Conservation (phyloP, 2,329 filamentous ascomycete genomes). For the Aspergillus calidoustus region DNA sequence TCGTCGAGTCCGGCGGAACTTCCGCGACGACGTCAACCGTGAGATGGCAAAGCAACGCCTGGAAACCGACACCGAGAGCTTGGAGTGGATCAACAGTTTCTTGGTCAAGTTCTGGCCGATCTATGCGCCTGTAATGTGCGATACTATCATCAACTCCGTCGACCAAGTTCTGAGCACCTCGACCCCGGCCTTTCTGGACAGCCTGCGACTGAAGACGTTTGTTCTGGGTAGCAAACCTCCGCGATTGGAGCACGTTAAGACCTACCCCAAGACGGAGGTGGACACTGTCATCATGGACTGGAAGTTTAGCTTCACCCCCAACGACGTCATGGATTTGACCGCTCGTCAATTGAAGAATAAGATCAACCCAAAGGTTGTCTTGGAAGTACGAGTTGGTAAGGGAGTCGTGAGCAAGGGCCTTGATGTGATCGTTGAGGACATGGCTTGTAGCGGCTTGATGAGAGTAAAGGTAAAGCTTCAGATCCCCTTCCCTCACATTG, state of each 20-base stretch:
- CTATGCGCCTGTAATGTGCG: conserved; percentile 89
- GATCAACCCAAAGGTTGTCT: conserved; percentile 93
- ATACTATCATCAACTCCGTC: conserved; percentile 89
- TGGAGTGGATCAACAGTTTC: conserved; percentile 99
- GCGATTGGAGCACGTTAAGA: conserved; percentile 96
- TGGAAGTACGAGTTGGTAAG: conserved; percentile 94
- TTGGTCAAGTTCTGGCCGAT: conserved; percentile 99
- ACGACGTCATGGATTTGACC: conserved; percentile 90
- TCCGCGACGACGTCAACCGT: conserved; percentile 88
- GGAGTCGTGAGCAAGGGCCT: conserved; percentile 96
- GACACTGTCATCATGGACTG: conserved; percentile 98
- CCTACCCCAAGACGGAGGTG: conserved; percentile 92
- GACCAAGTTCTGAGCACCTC: conserved; percentile 94
- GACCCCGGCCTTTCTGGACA: conserved; percentile 91
- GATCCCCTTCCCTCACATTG: conserved; percentile 92
- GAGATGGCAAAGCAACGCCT: conserved; percentile 85
- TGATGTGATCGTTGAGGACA: conserved; percentile 97
- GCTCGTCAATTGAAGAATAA: conserved; percentile 88
- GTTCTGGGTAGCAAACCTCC: conserved; percentile 94
- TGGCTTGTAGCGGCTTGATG: conserved; percentile 95
- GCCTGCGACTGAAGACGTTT: conserved; percentile 90
- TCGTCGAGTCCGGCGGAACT: conserved; percentile 90
- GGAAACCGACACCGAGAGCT: conserved; percentile 86
- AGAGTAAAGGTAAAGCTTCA: conserved; percentile 97
- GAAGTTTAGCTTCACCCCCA: conserved; percentile 99